Evolutionary conservation across 75 land plant genomes (phyloP).

Genomic region (Cupressus sempervirens): DNA sequence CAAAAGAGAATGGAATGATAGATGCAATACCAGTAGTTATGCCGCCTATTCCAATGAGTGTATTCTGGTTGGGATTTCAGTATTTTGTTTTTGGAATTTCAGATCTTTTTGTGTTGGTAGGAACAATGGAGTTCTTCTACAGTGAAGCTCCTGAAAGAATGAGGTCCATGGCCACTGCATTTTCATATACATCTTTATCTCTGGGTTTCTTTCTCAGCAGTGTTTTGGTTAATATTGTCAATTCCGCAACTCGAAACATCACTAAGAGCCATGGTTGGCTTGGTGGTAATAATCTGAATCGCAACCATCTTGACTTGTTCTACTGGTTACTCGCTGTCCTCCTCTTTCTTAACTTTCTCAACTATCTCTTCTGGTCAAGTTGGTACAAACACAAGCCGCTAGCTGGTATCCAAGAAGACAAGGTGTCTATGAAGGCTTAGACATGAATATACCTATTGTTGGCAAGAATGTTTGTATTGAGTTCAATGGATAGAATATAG

Average conservation of each 20-base stretch:
- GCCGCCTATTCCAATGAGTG: constrained; percentile 17
- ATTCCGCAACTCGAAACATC: constrained; percentile 3
- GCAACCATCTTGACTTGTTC: constrained; percentile 40
- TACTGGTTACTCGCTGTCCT: constrained; percentile 49
- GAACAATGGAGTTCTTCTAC: constrained; percentile 30
- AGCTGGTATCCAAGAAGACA: background rate
- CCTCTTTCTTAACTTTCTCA: constrained; percentile 24
- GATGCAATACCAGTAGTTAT: constrained; percentile 1
- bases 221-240: constrained; percentile 26
- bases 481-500: too few species aligned
- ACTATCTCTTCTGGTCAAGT: constrained; percentile 26
- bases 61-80: constrained; percentile 23
- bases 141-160: constrained; percentile 37
- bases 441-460: too few species aligned
- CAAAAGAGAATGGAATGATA: constrained; percentile 15
- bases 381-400: too few species aligned
- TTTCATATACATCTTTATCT: constrained; percentile 35
- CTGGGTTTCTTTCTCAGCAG: constrained; percentile 30
- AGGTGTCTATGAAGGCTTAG: too few species aligned
- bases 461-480: too few species aligned
- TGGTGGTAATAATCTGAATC: constrained; percentile 36
- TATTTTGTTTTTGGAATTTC: constrained; percentile 5
- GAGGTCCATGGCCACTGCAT: constrained; percentile 37
- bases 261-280: constrained; percentile 21
- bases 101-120: constrained; percentile 13